These are phyloP conservation scores for Apium graveolens DNA, from an alignment of 129 eudicot genomes.

Conservation along the genomic window DNA sequence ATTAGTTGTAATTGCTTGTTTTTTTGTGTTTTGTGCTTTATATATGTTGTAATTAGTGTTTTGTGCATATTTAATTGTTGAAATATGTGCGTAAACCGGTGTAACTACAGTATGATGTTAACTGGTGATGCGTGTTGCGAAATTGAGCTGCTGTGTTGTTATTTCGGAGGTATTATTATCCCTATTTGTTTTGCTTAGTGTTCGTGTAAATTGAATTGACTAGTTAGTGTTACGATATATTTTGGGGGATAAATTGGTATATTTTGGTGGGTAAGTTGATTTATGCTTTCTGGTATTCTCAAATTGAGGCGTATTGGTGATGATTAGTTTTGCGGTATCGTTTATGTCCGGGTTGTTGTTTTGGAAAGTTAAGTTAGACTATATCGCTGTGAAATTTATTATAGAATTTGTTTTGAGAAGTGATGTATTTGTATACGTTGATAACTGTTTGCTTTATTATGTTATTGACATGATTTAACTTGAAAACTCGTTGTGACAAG, in stretches of 20 bases:
- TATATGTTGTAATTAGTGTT: neutral
- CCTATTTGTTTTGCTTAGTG: neutral
- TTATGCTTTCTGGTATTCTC: neutral
- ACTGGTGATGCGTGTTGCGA: neutral
- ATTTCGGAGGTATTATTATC: neutral
- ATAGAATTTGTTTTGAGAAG: neutral
- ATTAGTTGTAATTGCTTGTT: neutral
- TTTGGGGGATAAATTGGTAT: too few relatives aligned
- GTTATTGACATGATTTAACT: neutral
- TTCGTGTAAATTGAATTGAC: too few relatives aligned
- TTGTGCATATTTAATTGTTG: neutral
- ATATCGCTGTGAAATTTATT: too few relatives aligned
- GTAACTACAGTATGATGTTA: neutral
- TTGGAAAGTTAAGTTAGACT: neutral
- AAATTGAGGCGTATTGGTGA: neutral
- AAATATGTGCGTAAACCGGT: neutral
- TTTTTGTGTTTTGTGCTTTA: neutral
- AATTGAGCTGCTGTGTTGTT: neutral
- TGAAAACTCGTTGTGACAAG: neutral
- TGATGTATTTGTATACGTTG: neutral
- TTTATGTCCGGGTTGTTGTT: neutral
- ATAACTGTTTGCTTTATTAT: neutral
- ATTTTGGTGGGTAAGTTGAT: neutral
- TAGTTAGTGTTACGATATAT: too few relatives aligned
- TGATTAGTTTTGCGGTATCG: neutral